Base-by-base conservation (phyloP, 2,329 filamentous ascomycete genomes). In the Paracoccidioides brasiliensis region DNA sequence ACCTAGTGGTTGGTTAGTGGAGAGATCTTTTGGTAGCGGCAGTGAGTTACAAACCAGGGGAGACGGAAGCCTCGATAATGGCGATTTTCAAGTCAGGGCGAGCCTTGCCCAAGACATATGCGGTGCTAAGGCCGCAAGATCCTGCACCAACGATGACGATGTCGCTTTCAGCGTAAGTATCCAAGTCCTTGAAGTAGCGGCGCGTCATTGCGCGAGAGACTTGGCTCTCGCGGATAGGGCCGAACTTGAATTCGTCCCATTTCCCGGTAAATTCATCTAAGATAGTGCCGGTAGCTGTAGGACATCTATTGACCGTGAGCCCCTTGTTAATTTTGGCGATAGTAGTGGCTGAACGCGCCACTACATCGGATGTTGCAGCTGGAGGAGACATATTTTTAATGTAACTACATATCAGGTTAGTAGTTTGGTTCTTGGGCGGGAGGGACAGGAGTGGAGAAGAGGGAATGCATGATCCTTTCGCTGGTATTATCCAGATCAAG, bases 401-500 rank as follows among this genome's bases (percentile, higher is more conserved):
- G 38, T 61, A 58, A 22, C 22, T 59, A 61, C 66, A 60, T 10
- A 46, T 7, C 14, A 66, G 64, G 60, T 64, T 53, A 59, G 56
- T 28, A 42, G 28, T 42, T 64, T 62, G 61, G 64, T 63, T 60
- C 62, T 59, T 66, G 67, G 70, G 60, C 67, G 71, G 74, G 73
- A 64, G 66, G 60, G 61, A 62, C 55, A 58, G 61, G 64, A 66
- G 65, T 63, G 61, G 66, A 64, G 69, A 69, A 65, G 70, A 74
- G 73, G 76, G 76, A 80, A 80, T 80, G 88, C 88, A 95, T 94
- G 89, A 93, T 95, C 86, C 90, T 95, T 93, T 90, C 90, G 90
- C 90, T 90, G 86, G 88, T 88, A 93, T 93, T 91, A 91, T 90
- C 88, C 86, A 88, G 87, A 90, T 91, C 88, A 91, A 91, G 87